A percentile compares a stretch with the other conserved stretches of the same genome.
Evolutionary conservation across 495 filamentous ascomycete species (phyloP).

Genomic region (Podospora bellae-mahoneyi): DNA sequence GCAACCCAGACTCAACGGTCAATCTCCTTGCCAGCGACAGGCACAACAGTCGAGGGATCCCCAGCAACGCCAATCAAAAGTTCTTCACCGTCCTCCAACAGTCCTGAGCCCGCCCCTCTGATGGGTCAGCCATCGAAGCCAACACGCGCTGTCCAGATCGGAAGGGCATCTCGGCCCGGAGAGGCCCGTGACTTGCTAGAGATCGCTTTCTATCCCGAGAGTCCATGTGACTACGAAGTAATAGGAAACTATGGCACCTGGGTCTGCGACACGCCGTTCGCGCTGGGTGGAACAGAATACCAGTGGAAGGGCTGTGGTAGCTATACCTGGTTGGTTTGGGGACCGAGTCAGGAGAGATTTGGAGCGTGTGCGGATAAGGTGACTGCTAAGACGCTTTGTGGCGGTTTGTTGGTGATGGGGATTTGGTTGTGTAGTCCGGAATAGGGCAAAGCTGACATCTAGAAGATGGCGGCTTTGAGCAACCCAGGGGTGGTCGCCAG

Average conservation of each 20-base stretch:
- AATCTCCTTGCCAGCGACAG: no score
- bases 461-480: no score
- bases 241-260: background rate
- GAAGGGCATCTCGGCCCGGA: background rate
- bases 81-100: background rate
- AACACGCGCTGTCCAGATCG: background rate
- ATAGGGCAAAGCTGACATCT: background rate
- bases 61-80: background rate
- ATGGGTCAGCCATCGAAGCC: background rate
- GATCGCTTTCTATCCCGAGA: background rate
- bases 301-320: background rate
- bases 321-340: background rate
- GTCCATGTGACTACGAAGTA: background rate
- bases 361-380: background rate
- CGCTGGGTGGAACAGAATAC: background rate
- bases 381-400: background rate
- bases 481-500: no score
- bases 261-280: background rate
- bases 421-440: background rate
- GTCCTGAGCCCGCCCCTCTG: background rate
- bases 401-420: background rate
- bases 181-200: background rate
- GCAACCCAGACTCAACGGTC: no score
- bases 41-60: background rate
- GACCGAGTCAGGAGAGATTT: background rate